Percentiles rank a stretch among this genome's conserved stretches.
These are phyloP conservation scores for Corynespora cassiicola DNA, from an alignment of 2,329 filamentous ascomycete genomes.

Conservation along the genomic window DNA sequence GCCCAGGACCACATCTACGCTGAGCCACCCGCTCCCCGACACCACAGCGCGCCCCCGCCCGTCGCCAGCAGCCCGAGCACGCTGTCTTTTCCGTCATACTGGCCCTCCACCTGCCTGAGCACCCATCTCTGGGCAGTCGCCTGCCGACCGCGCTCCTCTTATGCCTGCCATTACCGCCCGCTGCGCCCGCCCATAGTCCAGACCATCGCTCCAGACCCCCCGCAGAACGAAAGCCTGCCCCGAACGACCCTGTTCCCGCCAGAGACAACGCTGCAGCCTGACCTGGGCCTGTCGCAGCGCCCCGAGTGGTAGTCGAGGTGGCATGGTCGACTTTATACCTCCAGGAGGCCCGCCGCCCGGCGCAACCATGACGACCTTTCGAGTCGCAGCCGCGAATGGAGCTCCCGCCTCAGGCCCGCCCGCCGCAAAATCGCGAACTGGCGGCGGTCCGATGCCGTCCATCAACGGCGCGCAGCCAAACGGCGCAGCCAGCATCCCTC, in stretches of 20 bases:
- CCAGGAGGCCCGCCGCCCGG: constrained; percentile 36
- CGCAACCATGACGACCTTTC: constrained; percentile 45
- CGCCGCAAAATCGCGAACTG: constrained; percentile 39
- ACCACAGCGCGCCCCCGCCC: constrained; percentile 3
- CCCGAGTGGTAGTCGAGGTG: constrained; percentile 31
- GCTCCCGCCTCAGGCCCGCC: constrained; percentile 24
- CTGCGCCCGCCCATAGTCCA: no score
- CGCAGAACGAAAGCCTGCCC: constrained; percentile 19
- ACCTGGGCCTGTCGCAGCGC: constrained; percentile 18
- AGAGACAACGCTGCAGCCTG: not conserved
- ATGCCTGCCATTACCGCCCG: constrained; percentile 39
- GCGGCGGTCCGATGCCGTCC: constrained; percentile 26
- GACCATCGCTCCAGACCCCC: no score
- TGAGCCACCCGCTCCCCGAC: constrained; percentile 6
- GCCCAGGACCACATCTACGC: constrained; percentile 19
- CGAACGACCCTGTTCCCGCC: constrained; percentile 10
- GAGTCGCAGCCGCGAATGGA: constrained; percentile 41
- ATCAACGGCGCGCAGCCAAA: constrained; percentile 44
- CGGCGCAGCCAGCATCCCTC: constrained; percentile 57
- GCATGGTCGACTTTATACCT: constrained; percentile 46
- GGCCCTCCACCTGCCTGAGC: constrained; percentile 8
- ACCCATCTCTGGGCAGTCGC: constrained; percentile 22
- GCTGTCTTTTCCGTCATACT: constrained; percentile 3
- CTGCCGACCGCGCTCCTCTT: constrained; percentile 30
- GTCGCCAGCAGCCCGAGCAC: constrained; percentile 12